These are phyloP conservation scores for Glebionis coronaria DNA, from an alignment of 129 eudicot species.

Conservation along the genomic window DNA sequence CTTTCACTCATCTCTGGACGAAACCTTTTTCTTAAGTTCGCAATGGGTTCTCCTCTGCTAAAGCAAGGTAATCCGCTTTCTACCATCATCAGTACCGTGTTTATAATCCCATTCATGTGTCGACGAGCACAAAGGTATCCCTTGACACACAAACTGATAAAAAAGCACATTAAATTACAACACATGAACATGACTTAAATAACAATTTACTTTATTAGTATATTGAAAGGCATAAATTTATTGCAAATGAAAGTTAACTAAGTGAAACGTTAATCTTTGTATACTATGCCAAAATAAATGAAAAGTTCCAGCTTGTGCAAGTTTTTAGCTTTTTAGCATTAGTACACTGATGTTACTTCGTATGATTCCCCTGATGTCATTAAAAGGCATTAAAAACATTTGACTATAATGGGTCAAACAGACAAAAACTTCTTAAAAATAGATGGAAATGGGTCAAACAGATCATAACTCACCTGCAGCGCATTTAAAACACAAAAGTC, in stretches of 20 bases:
- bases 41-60: conserved; percentile 95
- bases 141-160: conserved; percentile 84
- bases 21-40: conserved; percentile 90
- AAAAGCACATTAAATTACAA: neutral
- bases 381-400: neutral
- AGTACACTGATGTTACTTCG: neutral
- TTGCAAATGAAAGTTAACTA: neutral
- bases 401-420: conserved; percentile 3
- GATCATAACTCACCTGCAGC: neutral
- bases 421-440: neutral
- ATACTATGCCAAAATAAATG: neutral
- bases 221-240: neutral
- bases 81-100: conserved; percentile 73
- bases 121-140: conserved; percentile 95
- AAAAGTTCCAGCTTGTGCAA: neutral
- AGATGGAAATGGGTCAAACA: neutral
- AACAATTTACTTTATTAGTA: neutral
- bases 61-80: conserved; percentile 99
- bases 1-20: conserved; percentile 98
- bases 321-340: neutral
- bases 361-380: neutral
- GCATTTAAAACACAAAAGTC: neutral
- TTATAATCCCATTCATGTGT: conserved; percentile 86
- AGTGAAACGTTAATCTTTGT: neutral
- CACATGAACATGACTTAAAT: neutral